Base-by-base conservation (phyloP, 163 green algal genomes). In the Volvox carteri region DNA sequence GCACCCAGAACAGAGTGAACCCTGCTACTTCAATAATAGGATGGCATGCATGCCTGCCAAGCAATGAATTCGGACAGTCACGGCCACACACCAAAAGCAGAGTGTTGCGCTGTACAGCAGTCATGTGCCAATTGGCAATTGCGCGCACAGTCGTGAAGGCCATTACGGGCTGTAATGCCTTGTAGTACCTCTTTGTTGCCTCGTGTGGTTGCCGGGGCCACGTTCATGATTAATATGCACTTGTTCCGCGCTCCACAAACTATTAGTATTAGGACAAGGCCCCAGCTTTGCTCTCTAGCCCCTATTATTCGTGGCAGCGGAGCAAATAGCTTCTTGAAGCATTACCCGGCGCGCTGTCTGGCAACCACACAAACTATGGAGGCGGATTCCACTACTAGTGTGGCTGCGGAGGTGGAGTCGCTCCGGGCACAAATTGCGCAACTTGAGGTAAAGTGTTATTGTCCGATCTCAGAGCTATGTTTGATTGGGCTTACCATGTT, bases 381-480 rank as follows among this genome's bases (percentile, higher is more conserved):
- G n/a, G 46, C 80, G 5, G 65, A 78, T 54, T 60, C 68, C 37
- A 62, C 37, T 33, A 67, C 83, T 2, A 90, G 77, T 25, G 84
- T 93, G 48, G 72, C 76, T 23, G 81, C 90, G 28, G 95, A 97
- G 81, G 90, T 97, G 28, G 94, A 96, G 68, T 67, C 89, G 7
- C 92, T 97, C n/a, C 62, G 92, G 0, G 90, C 94, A 52, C 94
- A 97, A 83, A 76, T 97, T 37, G 94, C 93, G 19, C 58, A 92
- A 25, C 92, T 97, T 42, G 91, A 97, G 94, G 95, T 96, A 50
- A 65, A 28, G 2, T 25, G 19, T 44, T 33, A 7, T 46, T 60
- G 18, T 21, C 2, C 50, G 67, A 65, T 65, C 3, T 65, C 3
- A 65, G 5, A 65, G 28, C 54, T 4, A 23, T 23, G 54, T n/a